Base-by-base conservation (phyloP, 371 early-diverging fungal species). In the Mucor ambiguus region DNA sequence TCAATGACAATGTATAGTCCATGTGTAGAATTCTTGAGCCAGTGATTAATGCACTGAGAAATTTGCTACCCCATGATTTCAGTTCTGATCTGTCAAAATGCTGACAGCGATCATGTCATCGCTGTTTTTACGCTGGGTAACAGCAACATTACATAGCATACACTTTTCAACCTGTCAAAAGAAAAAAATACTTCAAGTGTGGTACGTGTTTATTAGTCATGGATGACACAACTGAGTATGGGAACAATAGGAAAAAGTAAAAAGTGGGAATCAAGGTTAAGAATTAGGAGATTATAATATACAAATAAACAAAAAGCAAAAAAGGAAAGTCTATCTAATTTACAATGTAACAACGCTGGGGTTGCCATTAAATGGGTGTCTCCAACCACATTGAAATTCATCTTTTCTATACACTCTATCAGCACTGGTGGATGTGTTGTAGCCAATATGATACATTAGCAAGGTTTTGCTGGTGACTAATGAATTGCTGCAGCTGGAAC, bases 351-450 rank as follows among this genome's bases (percentile, higher is more conserved):
- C 70, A 22, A 72, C 70, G 44, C 49, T 66, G 12, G 73, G 73
- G 48, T 72, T 70, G 37, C 73, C 73, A 60, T 73, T 73, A 61
- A 81, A 83, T 33, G 79, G 79, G 32, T 84, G 80, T 57, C 84
- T 59, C 84, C 84, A 84, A 30, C 84, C 84, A 62, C 84, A 84
- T 56, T 84, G 84, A 66, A 75, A 82, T 52, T 80, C 73, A 46
- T 77, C 69, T 60, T 73, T 70, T 37, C 71, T 60, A 60, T 84
- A 84, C n/a, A 64, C 48, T 33, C 79, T 71, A 26, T 75, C 76
- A 33, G 68, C 67, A 43, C 82, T 82, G 26, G 82, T 84, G 11
- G 80, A 79, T 7, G 84, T 74, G 65, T 84, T 82, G 59, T 79
- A 80, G 18, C 84, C 84, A 29, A 84, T 70, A 64, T 84, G 82